Conservation (phyloP, 176 grass and related monocot genomes). For the Ensete glaucum region DNA sequence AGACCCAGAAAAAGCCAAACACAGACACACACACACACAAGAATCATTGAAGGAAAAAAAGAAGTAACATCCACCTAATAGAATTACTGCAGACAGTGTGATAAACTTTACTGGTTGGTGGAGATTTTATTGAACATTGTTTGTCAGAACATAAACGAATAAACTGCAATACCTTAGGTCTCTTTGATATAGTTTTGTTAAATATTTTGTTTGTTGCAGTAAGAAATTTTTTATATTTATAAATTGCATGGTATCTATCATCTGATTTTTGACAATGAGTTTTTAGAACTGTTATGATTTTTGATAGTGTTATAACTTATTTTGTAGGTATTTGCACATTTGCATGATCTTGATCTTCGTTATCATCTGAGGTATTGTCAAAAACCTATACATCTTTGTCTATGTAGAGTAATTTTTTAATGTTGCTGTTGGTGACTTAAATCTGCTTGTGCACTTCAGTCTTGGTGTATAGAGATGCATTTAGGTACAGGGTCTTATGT, state of each 20-base stretch:
- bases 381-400: constrained; percentile 7
- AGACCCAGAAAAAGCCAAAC: too few species aligned
- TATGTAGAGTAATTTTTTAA: not conserved
- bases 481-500: too few species aligned
- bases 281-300: not conserved
- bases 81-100: too few species aligned
- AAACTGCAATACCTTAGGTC: not conserved
- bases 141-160: not conserved
- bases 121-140: not conserved
- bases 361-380: constrained; percentile 80
- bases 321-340: constrained; percentile 82
- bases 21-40: too few species aligned
- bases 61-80: too few species aligned
- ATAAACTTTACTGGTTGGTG: not conserved
- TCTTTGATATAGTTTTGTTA: not conserved
- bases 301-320: not conserved
- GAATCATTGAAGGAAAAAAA: too few species aligned
- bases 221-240: not conserved
- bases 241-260: not conserved
- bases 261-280: not conserved
- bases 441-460: not conserved
- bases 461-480: too few species aligned
- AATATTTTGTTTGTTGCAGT: not conserved
- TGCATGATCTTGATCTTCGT: constrained; percentile 96
- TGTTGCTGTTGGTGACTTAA: not conserved